Base-by-base conservation (phyloP, 371 early-diverging fungal species). In the Amoeboradix gromovi region DNA sequence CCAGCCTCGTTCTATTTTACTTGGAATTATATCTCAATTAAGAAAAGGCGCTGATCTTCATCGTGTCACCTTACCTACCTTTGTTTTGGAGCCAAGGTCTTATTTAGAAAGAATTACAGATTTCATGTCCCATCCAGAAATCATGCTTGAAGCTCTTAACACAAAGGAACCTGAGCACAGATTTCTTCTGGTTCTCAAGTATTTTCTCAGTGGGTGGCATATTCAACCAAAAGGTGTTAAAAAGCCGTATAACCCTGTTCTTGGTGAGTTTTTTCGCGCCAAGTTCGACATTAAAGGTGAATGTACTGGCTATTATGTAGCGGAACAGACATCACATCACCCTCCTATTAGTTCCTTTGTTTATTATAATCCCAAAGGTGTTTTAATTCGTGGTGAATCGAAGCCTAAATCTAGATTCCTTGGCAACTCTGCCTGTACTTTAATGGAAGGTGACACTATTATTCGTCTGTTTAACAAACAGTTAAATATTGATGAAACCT, bases 281-380 rank as follows among this genome's bases (percentile, higher is more conserved):
- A 73, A 77, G 68, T 93, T 85, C 80, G 73, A 76, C 29, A 85
- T 85, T 70, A 76, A 79, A 17, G 87, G 91, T 29, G 80, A 85
- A 30, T 29, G 65, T 17, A 73, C 28, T 30, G 85, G 85, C 0
- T 85, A 81, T 74, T 94, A 86, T 76, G 80, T 93, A 30, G 85
- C 89, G 30, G 96, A 95, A 74, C 96, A 95, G 76, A 90, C 91
- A 17, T 89, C 90, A n/a, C 96, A 95, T 76, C 96, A 94, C 73
- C 96, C 96, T 30, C 96, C 96, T 1, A 82, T 88, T 29, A 87
- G 92, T 1, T 86, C 89, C 66, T 91, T 84, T 77, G 85, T 84
- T 72, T 91, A 87, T 77, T 81, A 84, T 68, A 84, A 77, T 70
- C 94, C 94, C 0, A 84, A 90, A 73, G 81, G 85, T 67, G 76